A percentile compares a stretch with the other conserved stretches of the same genome.
Evolutionary conservation across 352 stramenopile genomes (phyloP).

Genomic region (Phytophthora constricta): DNA sequence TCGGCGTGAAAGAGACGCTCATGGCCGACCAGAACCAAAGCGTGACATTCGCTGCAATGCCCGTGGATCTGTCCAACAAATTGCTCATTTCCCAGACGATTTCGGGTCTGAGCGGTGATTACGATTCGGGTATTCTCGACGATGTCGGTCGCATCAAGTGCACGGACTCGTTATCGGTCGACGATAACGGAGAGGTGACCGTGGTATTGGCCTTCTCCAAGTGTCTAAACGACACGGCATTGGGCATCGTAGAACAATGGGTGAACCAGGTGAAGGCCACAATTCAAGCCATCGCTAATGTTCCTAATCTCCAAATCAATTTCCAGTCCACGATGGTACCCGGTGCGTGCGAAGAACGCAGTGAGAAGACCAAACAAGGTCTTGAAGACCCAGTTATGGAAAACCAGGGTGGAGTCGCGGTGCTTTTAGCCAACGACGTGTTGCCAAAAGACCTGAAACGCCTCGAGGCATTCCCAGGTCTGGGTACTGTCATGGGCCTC

Average conservation of each 20-base stretch:
- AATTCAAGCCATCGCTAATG: slow-evolving; percentile 6
- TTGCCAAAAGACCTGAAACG: slow-evolving; percentile 35
- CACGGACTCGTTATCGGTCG: slow-evolving; percentile 12
- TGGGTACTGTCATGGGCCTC: slow-evolving; percentile 37
- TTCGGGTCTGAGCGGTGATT: slow-evolving; percentile 3
- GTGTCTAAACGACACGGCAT: slow-evolving; percentile 51
- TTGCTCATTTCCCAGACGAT: slow-evolving; percentile 21
- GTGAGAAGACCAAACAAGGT: slow-evolving; percentile 32
- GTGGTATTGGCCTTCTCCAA: slow-evolving; percentile 75
- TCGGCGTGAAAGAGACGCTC: slow-evolving; percentile 30
- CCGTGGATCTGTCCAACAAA: slow-evolving; percentile 25
- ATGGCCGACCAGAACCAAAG: slow-evolving; percentile 25
- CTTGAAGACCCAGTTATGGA: slow-evolving; percentile 23
- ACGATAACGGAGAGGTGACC: slow-evolving; percentile 28
- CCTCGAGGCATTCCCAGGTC: slow-evolving; percentile 43
- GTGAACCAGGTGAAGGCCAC: slow-evolving; percentile 38
- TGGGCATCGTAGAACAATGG: slow-evolving; percentile 57
- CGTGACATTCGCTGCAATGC: slow-evolving; percentile 28
- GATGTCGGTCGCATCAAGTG: slow-evolving; percentile 18
- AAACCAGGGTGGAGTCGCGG: slow-evolving; percentile 6
- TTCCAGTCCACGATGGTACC: slow-evolving; percentile 57
- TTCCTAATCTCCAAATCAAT: slow-evolving; percentile 4
- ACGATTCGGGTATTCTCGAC: slow-evolving; percentile 10
- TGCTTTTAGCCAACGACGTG: slow-evolving; percentile 25
- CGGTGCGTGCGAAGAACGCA: slow-evolving; percentile 42